Evolutionary conservation across 2,329 filamentous ascomycete species (phyloP), one percentile per base, ranked within the genome.

Genomic region (Phoma sp.): DNA sequence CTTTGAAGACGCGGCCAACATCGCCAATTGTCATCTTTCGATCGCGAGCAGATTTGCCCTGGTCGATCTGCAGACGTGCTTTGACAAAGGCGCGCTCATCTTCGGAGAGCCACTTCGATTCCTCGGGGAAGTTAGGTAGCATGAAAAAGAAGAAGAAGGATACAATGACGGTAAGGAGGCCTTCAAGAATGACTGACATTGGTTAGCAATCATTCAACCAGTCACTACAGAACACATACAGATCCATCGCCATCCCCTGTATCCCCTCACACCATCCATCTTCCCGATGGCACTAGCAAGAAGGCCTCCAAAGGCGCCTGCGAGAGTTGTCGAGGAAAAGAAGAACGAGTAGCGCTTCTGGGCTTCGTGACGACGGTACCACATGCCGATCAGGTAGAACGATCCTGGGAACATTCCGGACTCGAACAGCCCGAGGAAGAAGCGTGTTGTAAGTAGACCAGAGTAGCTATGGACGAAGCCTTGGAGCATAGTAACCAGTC

Each of bases 341-440:
- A 98, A 98, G 80, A 98, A 93, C 14, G 88, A 90, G 77, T 93
- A 97, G 25, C 95, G 87, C 68, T 92, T 91, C 76, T 98, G 93
- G 2, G 93, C 92, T 76, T 98, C 95, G 37, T 81, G 81, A 55
- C 93, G 86, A 55, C 88, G 87, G 67, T 98, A 99, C 92, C 90
- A 96, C 87, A 93, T 93, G 53, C 90, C 87, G 57, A 92, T 87
- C 7, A 93, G 78, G 68, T 92, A 90, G 69, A 89, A 83, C 5
- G 70, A 62, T 11, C 68, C 68, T 1, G 67, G 68, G n/a, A 91
- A 91, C 80, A 82, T 81, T 48, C 79, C 79, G 0, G 77, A 73
- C 47, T 78, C 80, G 51, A 79, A 80, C 1, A 84, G 53, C 7
- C 93, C 93, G 1, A 97, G 82, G 73, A 97, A 93, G 80, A 96